Conservation (phyloP, 1,284 basidiomycete genomes). For the Sutorius eximius region DNA sequence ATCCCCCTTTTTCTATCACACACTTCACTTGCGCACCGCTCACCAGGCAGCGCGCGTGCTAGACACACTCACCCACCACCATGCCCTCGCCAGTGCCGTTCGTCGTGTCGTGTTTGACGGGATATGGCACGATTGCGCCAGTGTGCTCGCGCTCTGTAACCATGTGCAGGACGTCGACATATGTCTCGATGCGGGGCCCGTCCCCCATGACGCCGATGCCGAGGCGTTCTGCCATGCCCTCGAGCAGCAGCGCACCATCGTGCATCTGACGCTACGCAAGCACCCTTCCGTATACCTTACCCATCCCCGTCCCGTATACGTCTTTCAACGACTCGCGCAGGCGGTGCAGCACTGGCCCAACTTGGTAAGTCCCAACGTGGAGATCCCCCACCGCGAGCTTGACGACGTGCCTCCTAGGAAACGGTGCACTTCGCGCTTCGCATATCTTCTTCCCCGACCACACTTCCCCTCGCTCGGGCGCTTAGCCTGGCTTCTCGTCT, state of each 20-base stretch:
- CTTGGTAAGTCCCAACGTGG: constrained; percentile 39
- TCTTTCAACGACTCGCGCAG: constrained; percentile 45
- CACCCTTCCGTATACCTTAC: constrained; percentile 50
- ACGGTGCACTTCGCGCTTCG: constrained; percentile 25
- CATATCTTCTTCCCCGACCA: constrained; percentile 15
- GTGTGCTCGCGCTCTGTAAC: constrained; percentile 35
- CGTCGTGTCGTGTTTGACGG: constrained; percentile 40
- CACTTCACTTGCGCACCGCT: constrained; percentile 42
- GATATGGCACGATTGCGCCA: constrained; percentile 29
- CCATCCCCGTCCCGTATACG: constrained; percentile 42
- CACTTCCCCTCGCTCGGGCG: constrained; percentile 28
- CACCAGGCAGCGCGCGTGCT: constrained; percentile 42
- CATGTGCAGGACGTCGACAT: constrained; percentile 44
- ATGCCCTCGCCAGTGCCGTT: constrained; percentile 40
- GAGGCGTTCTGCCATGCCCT: constrained; percentile 45
- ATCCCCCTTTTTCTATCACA: constrained; percentile 52
- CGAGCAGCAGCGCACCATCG: constrained; percentile 34
- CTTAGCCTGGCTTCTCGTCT: constrained; percentile 40
- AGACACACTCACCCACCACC: constrained; percentile 37
- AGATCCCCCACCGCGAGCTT: neutral
- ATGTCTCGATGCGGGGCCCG: constrained; percentile 40
- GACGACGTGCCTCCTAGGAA: constrained; percentile 20
- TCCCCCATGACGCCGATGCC: constrained; percentile 28
- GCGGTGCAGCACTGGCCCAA: constrained; percentile 44
- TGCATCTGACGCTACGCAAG: constrained; percentile 51